Evolutionary conservation across 2,329 filamentous ascomycete species (phyloP), one percentile per base, ranked within the genome.

Genomic region (Dendryphion nanum): DNA sequence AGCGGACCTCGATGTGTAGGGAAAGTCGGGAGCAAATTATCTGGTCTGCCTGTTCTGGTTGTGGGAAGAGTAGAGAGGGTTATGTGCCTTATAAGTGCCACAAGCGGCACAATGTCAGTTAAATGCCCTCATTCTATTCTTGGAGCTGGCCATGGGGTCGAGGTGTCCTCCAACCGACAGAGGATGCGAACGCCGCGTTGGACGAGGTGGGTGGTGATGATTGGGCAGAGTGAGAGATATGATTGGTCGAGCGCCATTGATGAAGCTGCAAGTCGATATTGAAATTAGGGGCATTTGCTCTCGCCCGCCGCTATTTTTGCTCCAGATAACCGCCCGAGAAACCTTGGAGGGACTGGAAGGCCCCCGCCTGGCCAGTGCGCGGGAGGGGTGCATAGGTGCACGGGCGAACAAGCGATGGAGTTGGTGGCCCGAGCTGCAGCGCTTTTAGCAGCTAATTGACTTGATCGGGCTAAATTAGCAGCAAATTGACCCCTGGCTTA

Each of bases 51-150:
- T 60, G 47, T 51, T 50, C 52, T 51, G 59, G 51, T 47, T 10
- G 47, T 40, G 40, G 47, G 37, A 37, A 45, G 51, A 53, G 51
- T 54, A 63, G n/a, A n/a, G n/a, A 30, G 51, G 61, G 58, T 55
- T 56, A 60, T 56, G 63, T 69, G 68, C 64, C 68, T 72, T 73
- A 73, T 72, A 72, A 70, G 60, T 62, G 52, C 67, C 61, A 43
- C 46, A 58, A 60, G 50, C 40, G 51, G 55, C 40, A 56, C 47
- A 67, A 63, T 59, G 44, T 55, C 50, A 60, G 55, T 55, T 61
- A 63, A 73, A 68, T 60, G 57, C 44, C 47, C 53, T 57, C 50
- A 50, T 66, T 71, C 71, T 74, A 74, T 73, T 72, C 65, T 70
- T 72, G 68, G 71, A 68, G 44, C 36, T 35, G 48, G 40, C 51